Evolutionary conservation across 2,329 filamentous ascomycete genomes (phyloP), one percentile per base, ranked within the genome.

Genomic region (Calycina marina): DNA sequence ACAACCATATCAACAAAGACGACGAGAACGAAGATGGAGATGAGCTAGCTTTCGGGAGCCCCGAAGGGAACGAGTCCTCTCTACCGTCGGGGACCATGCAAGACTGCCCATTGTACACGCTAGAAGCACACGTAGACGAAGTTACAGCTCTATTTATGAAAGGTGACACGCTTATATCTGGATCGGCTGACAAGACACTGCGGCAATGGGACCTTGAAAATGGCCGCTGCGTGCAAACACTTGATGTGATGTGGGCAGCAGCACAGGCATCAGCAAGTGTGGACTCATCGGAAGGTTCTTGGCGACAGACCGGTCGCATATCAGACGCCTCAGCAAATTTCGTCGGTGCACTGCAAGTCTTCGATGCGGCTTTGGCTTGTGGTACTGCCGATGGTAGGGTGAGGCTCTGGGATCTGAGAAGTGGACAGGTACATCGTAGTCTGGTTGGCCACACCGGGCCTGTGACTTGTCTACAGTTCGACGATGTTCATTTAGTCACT

Each of bases 381-480:
- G 90, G 90, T 45, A 98, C 90, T 9, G 90, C 90, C 1, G 90
- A 98, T 52, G 90, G 90, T 25, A 92, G 96, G 83, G 86, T 98
- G 25, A 69, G 90, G 37, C 61, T 98, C 18, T 98, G 90, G 90
- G 90, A 98, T 73, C 61, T 98, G 47, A 72, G 90, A 42, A 93
- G 84, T 53, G 90, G 90, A 2, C 88, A 94, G 57, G 90, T 98
- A n/a, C 86, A 94, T 57, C 72, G 90, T 36, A 94, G 85, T 56
- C 63, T 98, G 4, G 86, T 98, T 6, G 90, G 90, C 3, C 90
- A 98, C 51, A 98, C 90, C 1, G 88, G 85, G 0, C 81, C 90
- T 0, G 84, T 98, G 34, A 94, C 90, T 4, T 84, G 82, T 50
- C 61, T 98, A 44, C 90, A 96, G 52, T 98, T 98, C 53, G 90